Base-by-base conservation (phyloP, 805 yeast genomes). In the Wickerhamiella kazuoi region DNA sequence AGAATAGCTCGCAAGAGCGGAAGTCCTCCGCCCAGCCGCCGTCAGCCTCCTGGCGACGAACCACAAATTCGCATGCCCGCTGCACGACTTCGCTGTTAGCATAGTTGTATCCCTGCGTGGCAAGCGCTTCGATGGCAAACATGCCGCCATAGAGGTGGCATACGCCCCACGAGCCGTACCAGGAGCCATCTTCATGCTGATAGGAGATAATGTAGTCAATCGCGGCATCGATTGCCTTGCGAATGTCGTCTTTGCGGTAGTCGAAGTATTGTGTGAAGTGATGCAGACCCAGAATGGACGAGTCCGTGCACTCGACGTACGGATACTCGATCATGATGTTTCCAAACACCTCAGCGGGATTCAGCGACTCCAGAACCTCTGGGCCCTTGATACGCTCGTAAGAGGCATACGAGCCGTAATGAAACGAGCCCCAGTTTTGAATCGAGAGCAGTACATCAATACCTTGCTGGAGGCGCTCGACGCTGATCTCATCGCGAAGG, bases 131-230 rank as follows among this genome's bases (percentile, higher is more conserved):
- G 21, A 90, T 59, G 0, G 99, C 99, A 69, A 90, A 90, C 98
- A 90, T 90, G 2, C 84, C 80, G 0, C 97, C 97, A 57, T 90
- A 90, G 0, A 95, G 81, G 54, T 68, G 84, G 55, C 99, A 90
- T 4, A 90, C 76, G 29, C 98, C 99, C 99, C 99, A 90, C 31
- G 83, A 75, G 1, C 99, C 99, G 56, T 86, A 93, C 97, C 97
- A 90, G 13, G 93, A 76, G 0, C 99, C 99, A 57, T 90, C 94
- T 0, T 53, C 51, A 34, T 65, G 63, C 57, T 90, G 98, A 2
- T 71, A 71, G 2, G 63, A 57, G 37, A 69, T 71, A 34, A 90
- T 80, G 51, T 78, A 90, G 3, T 68, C 57, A 14, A 82, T 67
- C 0, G 95, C 97, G 39, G 73, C 66, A 3, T 70, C 64, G 35